phyloP scores from a whole-genome alignment of 345 rosid species.

The Murraya koenigii region DNA sequence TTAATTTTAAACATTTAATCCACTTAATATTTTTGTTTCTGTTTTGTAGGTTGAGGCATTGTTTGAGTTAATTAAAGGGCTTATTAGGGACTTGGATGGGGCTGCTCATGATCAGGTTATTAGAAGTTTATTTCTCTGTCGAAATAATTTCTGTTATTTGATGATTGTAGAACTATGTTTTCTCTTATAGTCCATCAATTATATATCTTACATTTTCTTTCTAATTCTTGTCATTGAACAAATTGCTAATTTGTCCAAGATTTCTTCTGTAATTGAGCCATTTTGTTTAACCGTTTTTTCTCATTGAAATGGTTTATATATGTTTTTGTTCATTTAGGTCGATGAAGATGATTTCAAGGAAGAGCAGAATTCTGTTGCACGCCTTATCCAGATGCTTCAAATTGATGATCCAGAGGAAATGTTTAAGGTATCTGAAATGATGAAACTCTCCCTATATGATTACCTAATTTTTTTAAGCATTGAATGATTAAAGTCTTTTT shows the following conservation, averaged over 20 bases:
- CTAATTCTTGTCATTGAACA: neutral
- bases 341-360: slow-evolving; percentile 96
- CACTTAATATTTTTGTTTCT: neutral
- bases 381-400: slow-evolving; percentile 86
- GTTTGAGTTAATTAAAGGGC: slow-evolving; percentile 90
- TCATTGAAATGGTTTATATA: slow-evolving; percentile 14
- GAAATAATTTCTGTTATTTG: slow-evolving; percentile 13
- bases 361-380: slow-evolving; percentile 97
- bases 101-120: slow-evolving; percentile 61
- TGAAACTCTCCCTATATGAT: neutral
- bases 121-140: slow-evolving; percentile 16
- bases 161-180: neutral
- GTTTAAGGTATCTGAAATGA: slow-evolving; percentile 69
- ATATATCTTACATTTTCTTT: neutral
- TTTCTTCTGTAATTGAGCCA: neutral
- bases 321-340: slow-evolving; percentile 39
- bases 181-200: neutral
- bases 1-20: neutral
- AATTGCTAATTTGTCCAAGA: neutral
- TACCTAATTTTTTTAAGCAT: neutral
- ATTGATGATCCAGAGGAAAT: slow-evolving; percentile 92
- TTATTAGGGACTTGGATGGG: slow-evolving; percentile 85
- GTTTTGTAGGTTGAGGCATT: slow-evolving; percentile 76
- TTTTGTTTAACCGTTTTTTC: neutral
- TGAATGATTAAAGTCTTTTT: neutral